Percentiles rank a stretch among this genome's conserved stretches.
phyloP scores from a whole-genome alignment of 179 eudicot genomes.

The Actinidia arguta region DNA sequence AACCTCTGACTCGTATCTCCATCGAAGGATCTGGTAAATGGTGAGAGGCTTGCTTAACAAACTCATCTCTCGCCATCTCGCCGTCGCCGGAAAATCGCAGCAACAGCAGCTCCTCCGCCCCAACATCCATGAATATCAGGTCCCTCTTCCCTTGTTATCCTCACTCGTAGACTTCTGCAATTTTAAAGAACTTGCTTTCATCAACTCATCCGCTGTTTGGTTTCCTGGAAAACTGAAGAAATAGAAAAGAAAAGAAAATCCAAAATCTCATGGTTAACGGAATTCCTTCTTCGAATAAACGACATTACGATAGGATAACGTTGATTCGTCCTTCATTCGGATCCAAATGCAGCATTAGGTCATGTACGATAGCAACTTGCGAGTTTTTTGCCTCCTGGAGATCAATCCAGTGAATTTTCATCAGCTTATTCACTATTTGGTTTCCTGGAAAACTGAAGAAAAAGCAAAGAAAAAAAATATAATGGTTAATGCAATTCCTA shows the following conservation, averaged over 20 bases:
- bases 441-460: not conserved
- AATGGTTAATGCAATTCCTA: not conserved
- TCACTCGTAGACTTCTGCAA: not conserved
- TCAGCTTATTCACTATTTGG: not conserved
- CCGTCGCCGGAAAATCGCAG: constrained; percentile 91
- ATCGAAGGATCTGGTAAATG: constrained; percentile 35
- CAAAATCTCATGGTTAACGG: not conserved
- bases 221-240: not conserved
- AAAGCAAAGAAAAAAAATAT: not conserved
- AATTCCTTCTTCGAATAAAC: not conserved
- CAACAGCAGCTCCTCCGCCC: constrained; percentile 86
- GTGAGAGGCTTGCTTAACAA: constrained; percentile 69
- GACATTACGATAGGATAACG: not conserved
- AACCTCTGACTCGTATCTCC: not conserved
- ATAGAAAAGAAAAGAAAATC: not conserved
- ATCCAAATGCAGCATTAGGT: too few species aligned
- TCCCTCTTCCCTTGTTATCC: not conserved
- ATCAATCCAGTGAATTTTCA: not conserved
- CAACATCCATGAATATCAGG: constrained; percentile 31
- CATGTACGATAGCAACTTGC: too few species aligned
- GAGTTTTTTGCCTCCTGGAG: too few species aligned
- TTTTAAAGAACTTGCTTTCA: not conserved
- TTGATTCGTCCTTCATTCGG: not conserved
- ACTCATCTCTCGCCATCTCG: constrained; percentile 60
- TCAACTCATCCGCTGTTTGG: not conserved